Conservation (phyloP, 129 eudicot species). For the Tagetes erecta region DNA sequence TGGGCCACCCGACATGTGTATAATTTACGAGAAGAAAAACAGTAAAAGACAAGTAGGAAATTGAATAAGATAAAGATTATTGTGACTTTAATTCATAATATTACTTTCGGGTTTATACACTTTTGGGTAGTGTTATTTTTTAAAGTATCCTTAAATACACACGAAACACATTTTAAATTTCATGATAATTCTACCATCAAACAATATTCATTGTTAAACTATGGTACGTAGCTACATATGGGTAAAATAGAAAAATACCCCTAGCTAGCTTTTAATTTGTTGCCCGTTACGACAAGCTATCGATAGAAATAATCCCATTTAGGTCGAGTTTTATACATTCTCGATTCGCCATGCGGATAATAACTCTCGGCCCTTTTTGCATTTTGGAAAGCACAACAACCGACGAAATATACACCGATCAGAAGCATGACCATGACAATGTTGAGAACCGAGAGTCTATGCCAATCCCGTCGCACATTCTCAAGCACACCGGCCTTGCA, state of each 20-base stretch:
- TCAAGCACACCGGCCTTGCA: slow-evolving; percentile 96
- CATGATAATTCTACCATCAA: neutral
- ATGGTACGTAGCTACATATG: neutral
- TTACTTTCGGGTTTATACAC: no score
- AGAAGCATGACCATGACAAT: slow-evolving; percentile 66
- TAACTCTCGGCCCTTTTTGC: slow-evolving; percentile 59
- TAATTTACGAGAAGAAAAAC: no score
- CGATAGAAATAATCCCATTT: slow-evolving; percentile 77
- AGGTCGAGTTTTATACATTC: slow-evolving; percentile 71
- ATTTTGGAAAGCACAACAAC: slow-evolving; percentile 86
- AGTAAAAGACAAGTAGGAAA: no score
- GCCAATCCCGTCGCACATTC: slow-evolving; percentile 67
- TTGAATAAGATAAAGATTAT: no score
- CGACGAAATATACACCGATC: slow-evolving; percentile 71
- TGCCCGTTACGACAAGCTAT: slow-evolving; percentile 11
- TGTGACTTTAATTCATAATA: no score
- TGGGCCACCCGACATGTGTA: no score
- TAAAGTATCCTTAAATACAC: neutral
- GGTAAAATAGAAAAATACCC: neutral
- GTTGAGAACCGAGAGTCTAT: slow-evolving; percentile 66
- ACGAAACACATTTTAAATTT: neutral
- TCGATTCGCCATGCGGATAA: slow-evolving; percentile 51
- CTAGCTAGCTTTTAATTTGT: neutral
- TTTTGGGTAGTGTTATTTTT: no score
- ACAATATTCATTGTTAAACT: neutral